Conservation (phyloP, 176 grass and related monocot genomes). For the Aegilops tauschii region DNA sequence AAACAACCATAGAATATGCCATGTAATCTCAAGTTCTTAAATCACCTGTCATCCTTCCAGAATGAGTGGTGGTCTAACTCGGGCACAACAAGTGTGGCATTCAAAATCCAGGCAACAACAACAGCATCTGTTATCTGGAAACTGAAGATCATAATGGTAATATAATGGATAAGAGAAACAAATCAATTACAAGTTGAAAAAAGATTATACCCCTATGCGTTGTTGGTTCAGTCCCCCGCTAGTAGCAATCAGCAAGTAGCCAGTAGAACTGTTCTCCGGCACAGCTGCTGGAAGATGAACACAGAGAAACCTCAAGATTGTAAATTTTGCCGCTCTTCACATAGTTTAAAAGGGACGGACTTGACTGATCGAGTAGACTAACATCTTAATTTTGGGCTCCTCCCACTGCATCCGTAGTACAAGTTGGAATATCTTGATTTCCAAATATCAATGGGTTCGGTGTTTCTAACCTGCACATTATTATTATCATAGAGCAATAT, state of each 20-base stretch:
- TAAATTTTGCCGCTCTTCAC: background rate
- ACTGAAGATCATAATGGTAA: conserved; percentile 39
- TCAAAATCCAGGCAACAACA: conserved; percentile 90
- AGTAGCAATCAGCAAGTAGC: conserved; percentile 91
- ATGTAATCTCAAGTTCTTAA: background rate
- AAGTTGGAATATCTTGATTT: conserved; percentile 67
- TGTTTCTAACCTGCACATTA: conserved; percentile 50
- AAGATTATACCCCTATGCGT: conserved; percentile 62
- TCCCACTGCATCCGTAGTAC: conserved; percentile 70
- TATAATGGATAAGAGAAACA: conserved; percentile 39
- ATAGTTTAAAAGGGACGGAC: background rate
- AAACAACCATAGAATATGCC: background rate
- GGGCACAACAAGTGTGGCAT: conserved; percentile 88
- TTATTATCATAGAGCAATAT: background rate
- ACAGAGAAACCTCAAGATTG: conserved; percentile 2
- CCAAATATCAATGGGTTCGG: conserved; percentile 72
- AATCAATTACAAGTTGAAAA: conserved; percentile 20
- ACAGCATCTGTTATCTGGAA: conserved; percentile 94
- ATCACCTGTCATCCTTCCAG: conserved; percentile 91
- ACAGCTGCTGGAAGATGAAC: conserved; percentile 60
- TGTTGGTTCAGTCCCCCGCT: conserved; percentile 96
- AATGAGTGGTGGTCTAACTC: conserved; percentile 85
- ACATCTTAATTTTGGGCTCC: conserved; percentile 58
- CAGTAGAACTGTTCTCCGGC: conserved; percentile 68
- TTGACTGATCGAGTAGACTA: conserved; percentile 20